phyloP scores from a whole-genome alignment of 2,329 filamentous ascomycete genomes.

The Fusarium dlaminii region DNA sequence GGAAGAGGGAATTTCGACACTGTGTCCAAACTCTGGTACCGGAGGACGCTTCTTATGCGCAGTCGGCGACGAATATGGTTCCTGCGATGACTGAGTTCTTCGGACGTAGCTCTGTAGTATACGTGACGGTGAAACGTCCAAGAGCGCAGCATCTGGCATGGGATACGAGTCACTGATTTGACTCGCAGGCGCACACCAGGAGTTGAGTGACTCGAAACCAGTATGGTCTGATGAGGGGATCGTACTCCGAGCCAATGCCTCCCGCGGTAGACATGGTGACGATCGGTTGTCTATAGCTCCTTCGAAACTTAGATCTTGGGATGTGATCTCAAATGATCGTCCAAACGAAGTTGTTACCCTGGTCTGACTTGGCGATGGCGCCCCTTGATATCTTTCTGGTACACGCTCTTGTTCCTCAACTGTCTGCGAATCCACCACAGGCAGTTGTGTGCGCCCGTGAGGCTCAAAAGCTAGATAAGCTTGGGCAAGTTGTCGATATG shows the following conservation, averaged over 20 bases:
- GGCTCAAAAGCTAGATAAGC: slow-evolving; percentile 62
- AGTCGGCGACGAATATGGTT: slow-evolving; percentile 21
- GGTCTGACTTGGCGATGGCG: slow-evolving; percentile 15
- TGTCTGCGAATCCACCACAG: not conserved
- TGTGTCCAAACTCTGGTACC: not conserved
- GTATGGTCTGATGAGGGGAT: slow-evolving; percentile 10
- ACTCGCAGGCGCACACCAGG: slow-evolving; percentile 58
- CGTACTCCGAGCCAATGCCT: not conserved
- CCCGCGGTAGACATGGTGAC: slow-evolving; percentile 42
- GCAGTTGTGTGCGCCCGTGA: slow-evolving; percentile 18
- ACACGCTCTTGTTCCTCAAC: not conserved
- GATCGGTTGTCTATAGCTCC: slow-evolving; percentile 57
- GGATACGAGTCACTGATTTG: slow-evolving; percentile 65
- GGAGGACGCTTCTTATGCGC: not conserved
- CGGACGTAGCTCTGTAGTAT: slow-evolving; percentile 61
- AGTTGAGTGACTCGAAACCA: slow-evolving; percentile 40
- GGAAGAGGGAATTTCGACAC: slow-evolving; percentile 40
- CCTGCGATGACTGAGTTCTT: slow-evolving; percentile 34
- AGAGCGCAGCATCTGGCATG: slow-evolving; percentile 45
- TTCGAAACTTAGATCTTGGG: slow-evolving; percentile 55
- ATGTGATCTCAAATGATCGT: slow-evolving; percentile 44
- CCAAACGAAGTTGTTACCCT: slow-evolving; percentile 23
- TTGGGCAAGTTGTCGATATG: slow-evolving; percentile 59
- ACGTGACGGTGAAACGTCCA: slow-evolving; percentile 57
- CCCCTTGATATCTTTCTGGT: not conserved